These are phyloP conservation scores for Plasmodium malariae DNA, from an alignment of 169 alveolate genomes.

Conservation along the genomic window DNA sequence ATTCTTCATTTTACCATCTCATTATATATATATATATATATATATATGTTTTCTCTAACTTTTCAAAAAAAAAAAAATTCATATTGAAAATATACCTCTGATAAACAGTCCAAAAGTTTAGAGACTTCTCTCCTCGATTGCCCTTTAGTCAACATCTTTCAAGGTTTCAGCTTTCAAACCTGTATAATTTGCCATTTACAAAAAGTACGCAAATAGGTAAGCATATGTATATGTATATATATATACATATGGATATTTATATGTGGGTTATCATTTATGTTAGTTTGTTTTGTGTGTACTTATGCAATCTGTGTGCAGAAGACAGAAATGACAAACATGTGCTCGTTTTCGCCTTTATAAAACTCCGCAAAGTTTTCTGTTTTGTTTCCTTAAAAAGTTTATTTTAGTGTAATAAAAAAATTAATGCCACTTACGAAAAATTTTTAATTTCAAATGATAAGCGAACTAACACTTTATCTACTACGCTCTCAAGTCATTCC, in stretches of 20 bases:
- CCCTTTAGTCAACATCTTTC: not conserved
- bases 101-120: not conserved
- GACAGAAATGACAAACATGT: no score
- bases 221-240: no score
- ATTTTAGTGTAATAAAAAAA: no score
- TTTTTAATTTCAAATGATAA: not conserved
- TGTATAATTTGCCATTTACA: not conserved
- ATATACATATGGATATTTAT: no score
- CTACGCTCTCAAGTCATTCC: not conserved
- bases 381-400: not conserved
- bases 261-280: no score
- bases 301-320: no score
- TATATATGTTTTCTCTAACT: not conserved
- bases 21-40: not conserved
- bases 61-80: not conserved
- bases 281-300: no score
- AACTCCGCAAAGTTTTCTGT: no score
- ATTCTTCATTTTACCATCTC: no score
- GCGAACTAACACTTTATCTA: not conserved
- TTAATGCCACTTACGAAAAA: not conserved
- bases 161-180: no score
- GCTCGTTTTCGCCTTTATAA: no score
- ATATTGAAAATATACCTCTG: conserved; percentile 2
- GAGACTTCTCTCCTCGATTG: not conserved
- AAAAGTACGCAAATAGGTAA: not conserved